Evolutionary conservation across 495 filamentous ascomycete genomes (phyloP).

Genomic region (Penicillium paxilli): DNA sequence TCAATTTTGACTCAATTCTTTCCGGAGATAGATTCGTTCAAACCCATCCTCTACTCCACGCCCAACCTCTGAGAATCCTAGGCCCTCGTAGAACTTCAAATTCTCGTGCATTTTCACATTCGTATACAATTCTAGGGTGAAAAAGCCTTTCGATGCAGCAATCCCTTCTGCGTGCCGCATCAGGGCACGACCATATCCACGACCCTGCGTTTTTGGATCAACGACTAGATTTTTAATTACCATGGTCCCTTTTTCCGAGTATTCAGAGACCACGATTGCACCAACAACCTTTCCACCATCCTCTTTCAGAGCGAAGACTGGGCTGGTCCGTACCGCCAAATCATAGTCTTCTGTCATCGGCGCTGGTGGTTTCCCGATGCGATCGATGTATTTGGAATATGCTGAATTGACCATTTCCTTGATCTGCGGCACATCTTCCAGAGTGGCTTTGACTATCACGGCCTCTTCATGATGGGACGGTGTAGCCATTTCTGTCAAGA

Average conservation of each 20-base stretch:
- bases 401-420: constrained; percentile 29
- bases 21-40: constrained; percentile 33
- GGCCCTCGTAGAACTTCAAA: constrained; percentile 27
- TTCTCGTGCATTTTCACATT: constrained; percentile 44
- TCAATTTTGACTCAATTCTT: constrained; percentile 1
- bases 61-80: constrained; percentile 35
- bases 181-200: constrained; percentile 32
- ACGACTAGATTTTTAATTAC: constrained; percentile 37
- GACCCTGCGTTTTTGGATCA: constrained; percentile 24
- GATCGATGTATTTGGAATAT: constrained; percentile 38
- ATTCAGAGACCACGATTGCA: constrained; percentile 13
- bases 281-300: constrained; percentile 4
- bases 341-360: constrained; percentile 34
- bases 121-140: constrained; percentile 28
- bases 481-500: background rate
- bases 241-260: constrained; percentile 2
- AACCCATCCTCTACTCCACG: constrained; percentile 30
- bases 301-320: constrained; percentile 16
- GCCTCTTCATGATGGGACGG: background rate
- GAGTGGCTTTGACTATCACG: constrained; percentile 10
- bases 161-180: constrained; percentile 19
- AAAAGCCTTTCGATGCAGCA: background rate
- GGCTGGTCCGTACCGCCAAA: constrained; percentile 12
- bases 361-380: constrained; percentile 35
- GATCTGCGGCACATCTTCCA: constrained; percentile 23